These are phyloP conservation scores for Rugosomyces carneus DNA, from an alignment of 1,284 basidiomycete species.

Conservation along the genomic window DNA sequence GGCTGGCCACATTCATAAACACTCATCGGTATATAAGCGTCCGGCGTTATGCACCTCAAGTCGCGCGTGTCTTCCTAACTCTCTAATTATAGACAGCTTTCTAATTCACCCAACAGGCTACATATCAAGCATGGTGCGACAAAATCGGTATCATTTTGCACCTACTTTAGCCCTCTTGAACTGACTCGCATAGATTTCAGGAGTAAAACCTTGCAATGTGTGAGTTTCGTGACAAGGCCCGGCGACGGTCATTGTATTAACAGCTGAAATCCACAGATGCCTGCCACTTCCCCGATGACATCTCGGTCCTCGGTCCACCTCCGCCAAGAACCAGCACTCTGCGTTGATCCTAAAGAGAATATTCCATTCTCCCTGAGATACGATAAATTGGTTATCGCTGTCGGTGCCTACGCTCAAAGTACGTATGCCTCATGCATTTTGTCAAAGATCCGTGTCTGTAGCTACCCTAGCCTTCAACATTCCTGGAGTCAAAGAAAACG, in stretches of 20 bases:
- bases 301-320: neutral
- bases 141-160: slow-evolving; percentile 38
- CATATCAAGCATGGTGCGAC: slow-evolving; percentile 72
- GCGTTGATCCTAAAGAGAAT: slow-evolving; percentile 9
- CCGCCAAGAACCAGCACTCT: slow-evolving; percentile 4
- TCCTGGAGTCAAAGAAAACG: slow-evolving; percentile 70
- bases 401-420: slow-evolving; percentile 84
- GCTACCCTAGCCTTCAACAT: slow-evolving; percentile 48
- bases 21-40: slow-evolving; percentile 2
- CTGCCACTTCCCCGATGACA: slow-evolving; percentile 6
- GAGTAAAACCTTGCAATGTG: slow-evolving; percentile 9
- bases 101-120: slow-evolving; percentile 31
- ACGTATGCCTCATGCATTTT: slow-evolving; percentile 18
- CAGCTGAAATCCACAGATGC: slow-evolving; percentile 10
- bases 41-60: slow-evolving; percentile 12
- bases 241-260: no score
- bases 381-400: slow-evolving; percentile 81
- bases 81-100: neutral
- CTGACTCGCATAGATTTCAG: slow-evolving; percentile 7
- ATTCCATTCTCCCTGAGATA: slow-evolving; percentile 53
- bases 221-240: neutral
- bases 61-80: slow-evolving; percentile 22
- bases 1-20: slow-evolving; percentile 50
- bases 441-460: neutral
- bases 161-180: neutral